Evolutionary conservation across 495 filamentous ascomycete genomes (phyloP).

Genomic region (Oidiodendron maius): DNA sequence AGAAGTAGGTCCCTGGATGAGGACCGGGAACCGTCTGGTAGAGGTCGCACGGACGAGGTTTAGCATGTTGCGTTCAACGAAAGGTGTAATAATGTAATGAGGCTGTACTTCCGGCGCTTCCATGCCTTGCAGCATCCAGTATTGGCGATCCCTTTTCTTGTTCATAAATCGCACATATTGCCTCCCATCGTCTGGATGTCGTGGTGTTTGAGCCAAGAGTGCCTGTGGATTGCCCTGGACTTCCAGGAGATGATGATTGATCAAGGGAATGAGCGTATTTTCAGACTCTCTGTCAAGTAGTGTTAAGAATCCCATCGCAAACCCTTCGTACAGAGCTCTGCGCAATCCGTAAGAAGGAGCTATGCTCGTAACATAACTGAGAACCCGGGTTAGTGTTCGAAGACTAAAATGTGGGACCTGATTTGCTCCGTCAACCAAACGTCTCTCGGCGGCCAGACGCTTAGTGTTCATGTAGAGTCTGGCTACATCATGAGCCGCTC

Average conservation of each 20-base stretch:
- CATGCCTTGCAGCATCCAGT: conserved; percentile 80
- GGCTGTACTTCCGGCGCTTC: conserved; percentile 61
- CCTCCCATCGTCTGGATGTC: conserved; percentile 65
- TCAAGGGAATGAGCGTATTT: conserved; percentile 65
- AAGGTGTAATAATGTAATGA: conserved; percentile 95
- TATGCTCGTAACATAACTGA: conserved; percentile 82
- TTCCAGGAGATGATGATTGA: conserved; percentile 73
- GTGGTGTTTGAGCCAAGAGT: conserved; percentile 67
- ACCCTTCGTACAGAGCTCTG: conserved; percentile 86
- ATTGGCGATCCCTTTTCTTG: conserved; percentile 58
- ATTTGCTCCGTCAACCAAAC: conserved; percentile 86
- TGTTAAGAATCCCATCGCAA: conserved; percentile 97
- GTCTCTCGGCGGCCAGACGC: conserved; percentile 69
- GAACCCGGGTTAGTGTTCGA: conserved; percentile 82
- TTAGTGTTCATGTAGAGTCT: conserved; percentile 83
- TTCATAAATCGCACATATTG: conserved; percentile 74
- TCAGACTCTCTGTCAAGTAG: conserved; percentile 76
- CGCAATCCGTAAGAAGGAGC: conserved; percentile 81
- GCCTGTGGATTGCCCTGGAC: conserved; percentile 58
- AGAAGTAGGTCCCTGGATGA: conserved; percentile 97
- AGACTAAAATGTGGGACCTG: conserved; percentile 95
- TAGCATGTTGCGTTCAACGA: conserved; percentile 86
- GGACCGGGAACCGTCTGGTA: conserved; percentile 82
- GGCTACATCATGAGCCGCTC: conserved; percentile 69
- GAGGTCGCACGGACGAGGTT: conserved; percentile 91